A percentile compares a stretch with the other conserved stretches of the same genome.
Evolutionary conservation across 2,329 filamentous ascomycete species (phyloP).

Genomic region (Podosphaera xanthii): DNA sequence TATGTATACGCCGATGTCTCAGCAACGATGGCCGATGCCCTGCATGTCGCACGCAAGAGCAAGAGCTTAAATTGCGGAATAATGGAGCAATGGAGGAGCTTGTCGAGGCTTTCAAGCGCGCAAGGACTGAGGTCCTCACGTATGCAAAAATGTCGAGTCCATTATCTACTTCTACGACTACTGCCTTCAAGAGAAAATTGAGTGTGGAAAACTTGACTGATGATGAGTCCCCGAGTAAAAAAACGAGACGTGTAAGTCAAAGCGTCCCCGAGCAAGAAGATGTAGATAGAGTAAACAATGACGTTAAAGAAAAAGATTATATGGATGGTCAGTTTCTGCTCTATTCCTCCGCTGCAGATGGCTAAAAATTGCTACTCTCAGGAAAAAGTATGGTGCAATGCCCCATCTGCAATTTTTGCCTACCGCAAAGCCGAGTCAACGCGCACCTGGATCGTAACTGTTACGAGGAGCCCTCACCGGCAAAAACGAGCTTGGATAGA

Average conservation of each 20-base stretch:
- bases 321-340: constrained; percentile 10
- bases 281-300: constrained; percentile 11
- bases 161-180: too few species aligned
- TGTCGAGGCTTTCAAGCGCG: constrained; percentile 51
- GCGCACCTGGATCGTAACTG: constrained; percentile 45
- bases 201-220: constrained; percentile 15
- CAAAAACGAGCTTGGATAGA: neutral
- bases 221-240: constrained; percentile 21
- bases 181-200: neutral
- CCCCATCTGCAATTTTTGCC: constrained; percentile 51
- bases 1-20: constrained; percentile 77
- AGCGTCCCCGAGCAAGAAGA: constrained; percentile 7
- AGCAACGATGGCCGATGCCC: constrained; percentile 72
- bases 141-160: constrained; percentile 30
- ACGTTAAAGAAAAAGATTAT: constrained; percentile 12
- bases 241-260: constrained; percentile 26
- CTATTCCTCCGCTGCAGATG: neutral
- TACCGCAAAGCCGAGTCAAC: constrained; percentile 62
- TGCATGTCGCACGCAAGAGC: constrained; percentile 53
- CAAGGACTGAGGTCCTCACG: constrained; percentile 36
- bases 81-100: constrained; percentile 75
- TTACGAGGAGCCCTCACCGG: constrained; percentile 5
- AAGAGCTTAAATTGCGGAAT: constrained; percentile 62
- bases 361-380: constrained; percentile 3
- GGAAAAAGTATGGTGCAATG: constrained; percentile 48